These are phyloP conservation scores for Penicillium egyptiacum DNA, from an alignment of 495 filamentous ascomycete species.

Conservation along the genomic window DNA sequence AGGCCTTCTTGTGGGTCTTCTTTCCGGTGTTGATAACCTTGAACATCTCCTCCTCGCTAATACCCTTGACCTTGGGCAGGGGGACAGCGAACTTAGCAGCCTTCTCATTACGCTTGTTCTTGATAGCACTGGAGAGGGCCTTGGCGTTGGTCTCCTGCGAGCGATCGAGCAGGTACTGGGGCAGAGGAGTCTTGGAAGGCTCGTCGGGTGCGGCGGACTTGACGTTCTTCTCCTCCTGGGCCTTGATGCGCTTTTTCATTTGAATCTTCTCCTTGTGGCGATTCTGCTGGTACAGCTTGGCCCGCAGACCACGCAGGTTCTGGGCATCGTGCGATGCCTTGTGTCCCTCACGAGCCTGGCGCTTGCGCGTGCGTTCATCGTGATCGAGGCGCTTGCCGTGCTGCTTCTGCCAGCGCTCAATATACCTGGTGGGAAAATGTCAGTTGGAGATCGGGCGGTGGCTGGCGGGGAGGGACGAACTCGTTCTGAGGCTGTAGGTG, in stretches of 20 bases:
- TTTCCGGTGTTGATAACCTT: constrained; percentile 95
- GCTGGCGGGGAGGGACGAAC: constrained; percentile 38
- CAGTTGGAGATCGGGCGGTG: constrained; percentile 13
- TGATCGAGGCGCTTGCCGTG: constrained; percentile 82
- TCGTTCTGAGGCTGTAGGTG: constrained; percentile 78
- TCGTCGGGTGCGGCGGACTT: constrained; percentile 79
- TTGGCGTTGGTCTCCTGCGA: constrained; percentile 85
- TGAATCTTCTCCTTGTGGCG: constrained; percentile 97
- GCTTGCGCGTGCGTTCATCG: constrained; percentile 89
- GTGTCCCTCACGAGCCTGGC: constrained; percentile 81
- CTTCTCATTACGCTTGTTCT: constrained; percentile 88
- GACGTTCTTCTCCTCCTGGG: constrained; percentile 92
- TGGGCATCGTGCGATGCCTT: constrained; percentile 83
- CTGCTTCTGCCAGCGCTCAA: constrained; percentile 82
- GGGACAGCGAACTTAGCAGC: constrained; percentile 95
- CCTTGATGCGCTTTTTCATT: constrained; percentile 94
- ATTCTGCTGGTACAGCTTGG: constrained; percentile 94
- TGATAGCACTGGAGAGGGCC: constrained; percentile 78
- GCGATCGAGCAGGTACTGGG: constrained; percentile 87
- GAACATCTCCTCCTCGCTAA: constrained; percentile 97
- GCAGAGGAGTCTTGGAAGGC: constrained; percentile 71
- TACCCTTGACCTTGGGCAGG: constrained; percentile 89
- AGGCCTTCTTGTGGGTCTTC: constrained; percentile 73
- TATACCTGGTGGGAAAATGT: constrained; percentile 57
- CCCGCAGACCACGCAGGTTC: constrained; percentile 84